Evolutionary conservation across 2,329 filamentous ascomycete genomes (phyloP).

Genomic region (Periconia sp.): DNA sequence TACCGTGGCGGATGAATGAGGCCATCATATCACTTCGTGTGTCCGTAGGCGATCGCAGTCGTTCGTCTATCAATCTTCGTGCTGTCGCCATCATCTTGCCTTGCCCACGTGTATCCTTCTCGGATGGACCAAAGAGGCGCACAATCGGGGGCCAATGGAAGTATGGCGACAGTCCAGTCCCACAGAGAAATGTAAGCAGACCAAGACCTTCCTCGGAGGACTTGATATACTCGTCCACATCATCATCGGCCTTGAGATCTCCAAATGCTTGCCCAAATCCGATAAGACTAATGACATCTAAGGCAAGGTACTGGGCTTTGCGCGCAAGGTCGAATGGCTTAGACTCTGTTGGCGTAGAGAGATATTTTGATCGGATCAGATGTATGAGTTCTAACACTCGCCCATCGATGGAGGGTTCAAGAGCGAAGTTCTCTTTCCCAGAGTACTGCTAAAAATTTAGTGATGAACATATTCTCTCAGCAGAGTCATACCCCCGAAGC

Average conservation of each 20-base stretch:
- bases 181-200: slow-evolving; percentile 8
- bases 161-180: slow-evolving; percentile 17
- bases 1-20: slow-evolving; percentile 55
- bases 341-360: slow-evolving; percentile 13
- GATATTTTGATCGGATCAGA: slow-evolving; percentile 55
- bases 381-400: slow-evolving; percentile 53
- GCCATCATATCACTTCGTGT: slow-evolving; percentile 60
- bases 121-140: slow-evolving; percentile 25
- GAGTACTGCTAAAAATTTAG: slow-evolving; percentile 46
- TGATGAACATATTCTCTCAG: neutral
- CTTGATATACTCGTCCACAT: slow-evolving; percentile 52
- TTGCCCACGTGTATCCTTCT: slow-evolving; percentile 39
- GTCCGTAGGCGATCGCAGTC: slow-evolving; percentile 44
- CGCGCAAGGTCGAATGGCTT: slow-evolving; percentile 51
- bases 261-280: slow-evolving; percentile 60
- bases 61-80: slow-evolving; percentile 23
- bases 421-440: slow-evolving; percentile 57
- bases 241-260: slow-evolving; percentile 55
- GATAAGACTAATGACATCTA: slow-evolving; percentile 61
- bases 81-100: slow-evolving; percentile 29
- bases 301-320: slow-evolving; percentile 59
- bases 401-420: slow-evolving; percentile 57
- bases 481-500: slow-evolving; percentile 45
- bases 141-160: slow-evolving; percentile 25
- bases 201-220: slow-evolving; percentile 44